These are phyloP conservation scores for Mrakia frigida DNA, from an alignment of 768 basidiomycete genomes.

Conservation along the genomic window DNA sequence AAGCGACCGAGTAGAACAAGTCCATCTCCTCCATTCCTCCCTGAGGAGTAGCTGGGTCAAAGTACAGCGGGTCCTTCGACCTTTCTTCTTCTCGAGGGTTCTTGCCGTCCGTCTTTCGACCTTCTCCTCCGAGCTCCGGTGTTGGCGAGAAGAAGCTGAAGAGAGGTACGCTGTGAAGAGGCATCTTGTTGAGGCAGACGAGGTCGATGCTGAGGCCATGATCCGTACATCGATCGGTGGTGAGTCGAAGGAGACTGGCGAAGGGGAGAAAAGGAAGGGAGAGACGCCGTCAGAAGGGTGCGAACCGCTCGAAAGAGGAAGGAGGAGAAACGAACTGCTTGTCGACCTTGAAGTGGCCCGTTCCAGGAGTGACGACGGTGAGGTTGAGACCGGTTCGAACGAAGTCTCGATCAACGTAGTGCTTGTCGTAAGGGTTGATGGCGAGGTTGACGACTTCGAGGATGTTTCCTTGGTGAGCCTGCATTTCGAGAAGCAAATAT, in stretches of 20 bases:
- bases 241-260: conserved; percentile 66
- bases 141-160: conserved; percentile 70
- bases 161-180: conserved; percentile 86
- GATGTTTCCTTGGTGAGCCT: conserved; percentile 89
- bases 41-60: conserved; percentile 6
- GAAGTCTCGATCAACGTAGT: conserved; percentile 88
- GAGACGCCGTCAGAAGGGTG: not conserved
- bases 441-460: conserved; percentile 90
- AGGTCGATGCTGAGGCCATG: conserved; percentile 88
- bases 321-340: conserved; percentile 50
- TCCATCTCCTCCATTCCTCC: conserved; percentile 19
- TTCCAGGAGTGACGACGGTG: conserved; percentile 84
- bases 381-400: conserved; percentile 79
- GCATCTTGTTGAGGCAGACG: conserved; percentile 81
- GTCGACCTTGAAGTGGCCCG: conserved; percentile 86
- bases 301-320: not conserved
- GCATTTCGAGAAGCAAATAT: conserved; percentile 48
- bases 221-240: conserved; percentile 87
- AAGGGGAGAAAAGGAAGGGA: not conserved
- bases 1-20: conserved; percentile 27
- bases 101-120: conserved; percentile 1
- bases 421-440: conserved; percentile 85
- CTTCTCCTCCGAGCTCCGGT: conserved; percentile 45
- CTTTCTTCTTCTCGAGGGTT: conserved; percentile 3
- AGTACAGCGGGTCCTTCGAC: conserved; percentile 30